These are phyloP conservation scores for Passiflora organensis DNA, from an alignment of 345 rosid genomes.

Conservation along the genomic window DNA sequence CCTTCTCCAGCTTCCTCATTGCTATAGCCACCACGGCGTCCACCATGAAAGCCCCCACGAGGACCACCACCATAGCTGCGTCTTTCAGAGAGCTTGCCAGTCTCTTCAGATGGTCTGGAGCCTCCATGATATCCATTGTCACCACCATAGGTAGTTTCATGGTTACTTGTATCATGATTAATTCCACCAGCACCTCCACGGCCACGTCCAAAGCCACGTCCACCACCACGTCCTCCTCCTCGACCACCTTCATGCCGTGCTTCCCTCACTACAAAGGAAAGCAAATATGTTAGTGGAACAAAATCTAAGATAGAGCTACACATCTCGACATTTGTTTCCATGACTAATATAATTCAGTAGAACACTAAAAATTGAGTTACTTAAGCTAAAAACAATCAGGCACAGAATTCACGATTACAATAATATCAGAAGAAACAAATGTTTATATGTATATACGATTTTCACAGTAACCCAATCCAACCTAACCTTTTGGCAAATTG, in stretches of 20 bases:
- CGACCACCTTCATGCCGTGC: conserved; percentile 62
- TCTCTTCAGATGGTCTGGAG: conserved; percentile 58
- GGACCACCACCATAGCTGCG: conserved; percentile 48
- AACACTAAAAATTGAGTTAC: too few species aligned
- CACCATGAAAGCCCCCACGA: conserved; percentile 66
- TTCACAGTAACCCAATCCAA: too few species aligned
- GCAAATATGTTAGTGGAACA: too few species aligned
- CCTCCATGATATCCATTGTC: conserved; percentile 58
- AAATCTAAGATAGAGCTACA: too few species aligned
- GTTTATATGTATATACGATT: too few species aligned
- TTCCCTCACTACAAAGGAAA: conserved; percentile 54
- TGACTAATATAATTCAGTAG: too few species aligned
- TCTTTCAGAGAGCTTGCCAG: conserved; percentile 51
- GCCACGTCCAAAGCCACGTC: conserved; percentile 47
- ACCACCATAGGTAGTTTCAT: conserved; percentile 35
- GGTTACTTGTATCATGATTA: conserved; percentile 50
- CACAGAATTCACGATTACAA: too few species aligned
- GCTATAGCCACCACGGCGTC: conserved; percentile 66
- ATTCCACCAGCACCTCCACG: conserved; percentile 52
- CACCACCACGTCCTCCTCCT: conserved; percentile 46
- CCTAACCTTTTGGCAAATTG: too few species aligned
- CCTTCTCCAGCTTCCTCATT: conserved; percentile 65
- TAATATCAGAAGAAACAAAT: too few species aligned
- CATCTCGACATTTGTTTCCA: too few species aligned
- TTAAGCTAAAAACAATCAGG: too few species aligned